Evolutionary conservation across 331 rosid species (phyloP), one percentile per base, ranked within the genome.

Genomic region (Spiraea crenata): DNA sequence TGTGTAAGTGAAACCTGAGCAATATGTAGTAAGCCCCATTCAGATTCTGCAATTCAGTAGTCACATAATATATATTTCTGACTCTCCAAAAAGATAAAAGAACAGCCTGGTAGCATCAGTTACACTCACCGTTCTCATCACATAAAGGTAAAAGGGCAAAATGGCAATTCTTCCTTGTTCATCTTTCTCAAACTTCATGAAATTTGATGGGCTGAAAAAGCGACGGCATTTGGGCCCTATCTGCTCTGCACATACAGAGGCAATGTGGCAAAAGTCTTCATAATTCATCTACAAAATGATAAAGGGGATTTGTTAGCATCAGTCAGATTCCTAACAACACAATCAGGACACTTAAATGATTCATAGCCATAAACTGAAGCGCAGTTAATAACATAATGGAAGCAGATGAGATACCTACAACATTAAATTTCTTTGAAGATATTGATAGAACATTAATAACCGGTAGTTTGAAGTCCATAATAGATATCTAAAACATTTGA

Each of bases 171-270:
- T 91, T 81, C 99, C 99, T 40, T 85, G 93, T 75, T 95, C 99
- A 65, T 95, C 99, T 82, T 95, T 95, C 90, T 95, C 99, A 83
- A 95, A 95, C 82, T 95, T 95, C 99, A 95, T 95, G 77, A 95
- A 95, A 83, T 95, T 95, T 54, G 99, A 95, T 79, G 99, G 99
- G 81, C 99, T 95, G 79, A 95, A 95, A 82, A 95, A 95, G 45
- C 97, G 89, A n/a, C 96, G 86, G 57, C 96, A 95, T 82, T 91
- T 95, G 44, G 99, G 84, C 76, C 99, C 99, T 65, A 95, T 95
- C 85, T 91, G 99, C 84, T 91, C 99, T 38, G 98, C 88, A 82
- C 99, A 95, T 70, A 95, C 96, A 68, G 99, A 86, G 73, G 97
- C 96, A 76, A 95, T 95, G 86, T 91, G 99, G 87, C 99, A 95